Evolutionary conservation across 805 yeast genomes (phyloP), one percentile per base, ranked within the genome.

Genomic region (Starmerella vaccinii): DNA sequence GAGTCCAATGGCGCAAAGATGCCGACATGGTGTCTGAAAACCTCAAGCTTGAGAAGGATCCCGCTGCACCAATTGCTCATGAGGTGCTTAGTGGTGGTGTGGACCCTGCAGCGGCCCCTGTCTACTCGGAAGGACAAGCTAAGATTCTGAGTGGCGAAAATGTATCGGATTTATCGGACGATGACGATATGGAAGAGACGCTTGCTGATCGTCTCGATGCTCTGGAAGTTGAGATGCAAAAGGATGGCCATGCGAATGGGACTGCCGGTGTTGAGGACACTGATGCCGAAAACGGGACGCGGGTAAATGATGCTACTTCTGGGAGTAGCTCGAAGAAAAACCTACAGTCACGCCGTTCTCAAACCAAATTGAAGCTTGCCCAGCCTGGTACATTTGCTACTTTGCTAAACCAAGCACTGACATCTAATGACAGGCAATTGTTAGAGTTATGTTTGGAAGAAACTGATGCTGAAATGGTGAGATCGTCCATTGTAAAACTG

Each of bases 371-470:
- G 54, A 74, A 73, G 50, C 77, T 63, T 27, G 53, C 80, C 19
- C 75, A 79, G 8, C 77, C 84, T 5, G 95, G 92, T 47, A 79
- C 95, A 1, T 76, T 89, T 53, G 78, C 95, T 1, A 80, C 84
- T 1, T 78, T 92, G n/a, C 72, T 92, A 41, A 73, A 89, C 13
- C 98, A 92, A 69, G 90, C 98, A 0, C 73, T 92, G 55, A 81
- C 78, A 60, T 81, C 94, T 19, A 85, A 84, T 61, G 99, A 92
- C 64, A 88, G 81, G 60, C 71, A 92, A 9, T 71, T 92, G 50
- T 72, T 92, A 55, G 97, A 92, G 65, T 78, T 86, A 2, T 95
- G 95, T 12, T 72, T 92, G 56, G 63, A 69, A 54, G 71, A 71
- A 52, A 64, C 73, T 21, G 79, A 78, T 56, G 76, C 77, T 45